These are phyloP conservation scores for Paecilomyces fulvus DNA, from an alignment of 2,329 filamentous ascomycete species.

Conservation along the genomic window DNA sequence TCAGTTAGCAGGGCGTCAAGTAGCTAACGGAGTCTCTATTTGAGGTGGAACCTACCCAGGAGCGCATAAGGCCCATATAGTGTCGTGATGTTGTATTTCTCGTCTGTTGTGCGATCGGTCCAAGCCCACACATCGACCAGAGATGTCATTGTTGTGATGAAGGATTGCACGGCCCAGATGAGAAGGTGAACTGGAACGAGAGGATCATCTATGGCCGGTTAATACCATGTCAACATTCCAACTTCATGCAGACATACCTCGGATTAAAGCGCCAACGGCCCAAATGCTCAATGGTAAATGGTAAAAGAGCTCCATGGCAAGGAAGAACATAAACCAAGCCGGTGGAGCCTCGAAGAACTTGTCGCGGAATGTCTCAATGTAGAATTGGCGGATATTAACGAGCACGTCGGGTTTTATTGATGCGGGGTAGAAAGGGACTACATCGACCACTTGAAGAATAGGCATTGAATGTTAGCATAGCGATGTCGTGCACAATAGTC, in stretches of 20 bases:
- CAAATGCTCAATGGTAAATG: slow-evolving; percentile 55
- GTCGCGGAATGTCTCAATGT: slow-evolving; percentile 54
- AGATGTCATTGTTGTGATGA: slow-evolving; percentile 55
- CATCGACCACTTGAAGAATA: slow-evolving; percentile 46
- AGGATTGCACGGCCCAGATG: slow-evolving; percentile 51
- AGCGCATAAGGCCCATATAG: slow-evolving; percentile 51
- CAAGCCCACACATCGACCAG: slow-evolving; percentile 54
- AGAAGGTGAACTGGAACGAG: slow-evolving; percentile 53
- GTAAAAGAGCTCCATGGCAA: slow-evolving; percentile 51
- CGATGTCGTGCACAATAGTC: neutral
- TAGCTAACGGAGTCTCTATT: neutral
- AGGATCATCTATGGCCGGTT: slow-evolving; percentile 40
- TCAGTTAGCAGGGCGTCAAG: neutral
- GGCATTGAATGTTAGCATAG: neutral
- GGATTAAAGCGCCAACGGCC: slow-evolving; percentile 48
- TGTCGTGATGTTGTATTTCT: slow-evolving; percentile 43
- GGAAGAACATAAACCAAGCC: slow-evolving; percentile 51
- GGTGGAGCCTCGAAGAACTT: slow-evolving; percentile 54
- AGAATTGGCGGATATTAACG: slow-evolving; percentile 44
- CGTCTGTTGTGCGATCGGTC: slow-evolving; percentile 34
- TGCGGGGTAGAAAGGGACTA: slow-evolving; percentile 50
- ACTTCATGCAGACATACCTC: slow-evolving; percentile 31
- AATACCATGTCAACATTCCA: neutral
- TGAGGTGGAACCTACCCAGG: slow-evolving; percentile 38
- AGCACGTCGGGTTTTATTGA: slow-evolving; percentile 44